A percentile compares a stretch with the other conserved stretches of the same genome.
phyloP scores from a whole-genome alignment of 495 filamentous ascomycete genomes.

The Aspergillus bridgeri region DNA sequence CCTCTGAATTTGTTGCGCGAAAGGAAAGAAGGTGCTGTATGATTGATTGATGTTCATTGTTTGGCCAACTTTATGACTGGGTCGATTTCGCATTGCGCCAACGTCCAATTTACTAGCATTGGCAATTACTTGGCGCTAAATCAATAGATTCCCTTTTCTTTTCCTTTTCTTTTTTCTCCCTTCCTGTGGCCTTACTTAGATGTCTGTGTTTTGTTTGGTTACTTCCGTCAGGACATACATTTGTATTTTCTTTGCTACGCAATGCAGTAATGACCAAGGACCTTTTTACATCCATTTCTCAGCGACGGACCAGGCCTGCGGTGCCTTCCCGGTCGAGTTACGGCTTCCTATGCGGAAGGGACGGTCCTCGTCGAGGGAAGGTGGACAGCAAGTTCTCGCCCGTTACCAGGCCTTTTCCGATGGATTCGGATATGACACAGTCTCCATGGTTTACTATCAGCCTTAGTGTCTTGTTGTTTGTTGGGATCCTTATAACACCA shows the following conservation, averaged over 20 bases:
- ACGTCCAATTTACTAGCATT: constrained; percentile 14
- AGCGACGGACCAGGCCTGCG: neutral
- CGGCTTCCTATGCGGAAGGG: neutral
- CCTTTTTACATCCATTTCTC: too few relatives aligned
- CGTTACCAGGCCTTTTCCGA: neutral
- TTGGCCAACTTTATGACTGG: constrained; percentile 4
- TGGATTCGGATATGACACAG: neutral
- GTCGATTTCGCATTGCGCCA: constrained; percentile 4
- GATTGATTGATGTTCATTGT: constrained; percentile 19
- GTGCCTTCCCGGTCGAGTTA: neutral
- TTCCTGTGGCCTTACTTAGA: neutral
- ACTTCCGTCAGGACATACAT: neutral
- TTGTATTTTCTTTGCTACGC: neutral
- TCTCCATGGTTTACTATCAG: neutral
- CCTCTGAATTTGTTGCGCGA: constrained; percentile 12
- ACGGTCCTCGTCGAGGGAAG: neutral
- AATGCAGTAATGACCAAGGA: too few relatives aligned
- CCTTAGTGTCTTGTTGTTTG: neutral
- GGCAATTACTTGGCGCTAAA: constrained; percentile 23
- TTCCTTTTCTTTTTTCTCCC: constrained; percentile 10
- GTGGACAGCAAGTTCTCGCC: neutral
- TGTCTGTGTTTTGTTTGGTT: neutral
- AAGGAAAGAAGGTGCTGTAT: constrained; percentile 33
- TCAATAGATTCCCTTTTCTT: constrained; percentile 33
- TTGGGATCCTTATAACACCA: neutral